Base-by-base conservation (phyloP, 2,329 filamentous ascomycete species). In the Graphiopsis chlorocephala region DNA sequence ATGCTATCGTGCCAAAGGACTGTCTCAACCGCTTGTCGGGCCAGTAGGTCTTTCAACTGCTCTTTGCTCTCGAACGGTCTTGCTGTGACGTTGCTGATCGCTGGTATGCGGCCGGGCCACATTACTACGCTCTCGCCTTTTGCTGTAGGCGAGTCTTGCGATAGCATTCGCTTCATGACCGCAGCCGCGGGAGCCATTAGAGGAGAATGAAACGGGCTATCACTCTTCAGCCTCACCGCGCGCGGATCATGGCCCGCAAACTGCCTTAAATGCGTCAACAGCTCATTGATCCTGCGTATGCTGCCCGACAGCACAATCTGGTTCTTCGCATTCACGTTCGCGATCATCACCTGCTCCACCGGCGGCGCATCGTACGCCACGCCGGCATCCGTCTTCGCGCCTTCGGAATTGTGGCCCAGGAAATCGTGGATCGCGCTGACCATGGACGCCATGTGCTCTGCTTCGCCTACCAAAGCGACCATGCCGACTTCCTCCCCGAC, bases 1-100 rank as follows among this genome's bases (percentile, higher is more conserved):
- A 98, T 93, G 72, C 91, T 95, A 70, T 96, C 92, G 88, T 93
- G 97, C 94, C 94, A 98, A 65, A 86, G 84, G 48, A 98, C 92
- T 31, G 93, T 97, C 79, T 97, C 92, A n/a, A 95, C 87, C 67
- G 90, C 93, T 73, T 93, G 90, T 57, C 91, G 81, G 1, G 93
- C 89, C 58, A 97, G 81, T 53, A 96, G 79, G 68, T 96, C 88
- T 74, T 91, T 91, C 33, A 97, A 81, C 68, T 96, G 86, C 47
- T 87, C 86, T 70, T 86, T 88, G 68, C 85, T 91, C 68, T 81
- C 76, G 70, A 97, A 96, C 0, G 93, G 93, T 62, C 88, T 80
- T 3, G 90, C 93, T 8, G 88, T 90, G 50, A 97, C 90, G 76
- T 98, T 98, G 72, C 91, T 93, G 61, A 98, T 83, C 72, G 92